Base-by-base conservation (phyloP, 306 rosid genomes). In the Prunus armeniaca region DNA sequence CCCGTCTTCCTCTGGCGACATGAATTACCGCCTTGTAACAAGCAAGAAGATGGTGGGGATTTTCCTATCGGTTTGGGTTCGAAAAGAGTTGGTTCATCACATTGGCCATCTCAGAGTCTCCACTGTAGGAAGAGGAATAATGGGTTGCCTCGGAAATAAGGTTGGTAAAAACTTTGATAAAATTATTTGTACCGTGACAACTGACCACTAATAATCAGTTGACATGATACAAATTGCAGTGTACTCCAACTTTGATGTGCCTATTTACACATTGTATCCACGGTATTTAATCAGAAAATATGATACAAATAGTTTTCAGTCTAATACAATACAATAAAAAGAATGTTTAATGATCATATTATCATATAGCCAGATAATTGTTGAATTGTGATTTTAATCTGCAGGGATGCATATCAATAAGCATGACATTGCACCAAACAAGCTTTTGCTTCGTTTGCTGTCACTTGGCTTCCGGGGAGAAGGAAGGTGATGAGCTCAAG, bases 391-490 rank as follows among this genome's bases (percentile, higher is more conserved):
- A 15, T 15, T 13, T 11, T 3, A 52, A 72, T 71, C 73, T 88
- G 87, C 95, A 94, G 98, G 98, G 98, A 78, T 94, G 98, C 64
- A 90, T 90, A 89, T 87, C 98, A 46, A 86, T 94, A 72, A 94
- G 98, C 89, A 84, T 94, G 97, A 80, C 98, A 67, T 75, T 92
- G 84, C 97, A 94, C 83, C 91, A 92, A 79, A 92, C 97, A 57
- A 94, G 89, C 79, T 89, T 91, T 78, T 94, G 98, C 86, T 89
- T 94, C 78, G 89, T 92, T 43, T 94, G 98, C 81, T 89, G 98
- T 80, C 98, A 94, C 81, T 84, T 94, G 91, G 98, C 98, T 72
- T 94, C 98, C 3, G 98, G 98, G 67, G 98, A 94, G 85, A 94
- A 94, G 83, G 98, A 92, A 62, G 98, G 98, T 0, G 97, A 94